Conservation (phyloP, 1,284 basidiomycete species). For the Exobasidium cylindrosporum region DNA sequence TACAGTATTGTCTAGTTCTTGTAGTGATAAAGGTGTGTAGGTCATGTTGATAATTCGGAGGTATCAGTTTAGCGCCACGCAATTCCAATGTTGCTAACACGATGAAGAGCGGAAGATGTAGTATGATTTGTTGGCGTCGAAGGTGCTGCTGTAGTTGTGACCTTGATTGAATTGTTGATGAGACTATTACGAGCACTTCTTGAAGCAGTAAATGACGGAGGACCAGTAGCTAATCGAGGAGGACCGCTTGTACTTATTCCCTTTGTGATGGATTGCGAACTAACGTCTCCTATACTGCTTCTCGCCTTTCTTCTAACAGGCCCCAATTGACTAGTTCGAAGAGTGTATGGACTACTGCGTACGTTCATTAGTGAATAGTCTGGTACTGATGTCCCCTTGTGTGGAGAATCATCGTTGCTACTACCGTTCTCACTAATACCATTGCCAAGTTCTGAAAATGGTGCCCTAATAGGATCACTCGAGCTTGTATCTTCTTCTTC, state of each 20-base stretch:
- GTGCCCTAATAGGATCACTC: background rate
- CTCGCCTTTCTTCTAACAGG: slow-evolving; percentile 7
- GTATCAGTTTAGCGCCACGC: background rate
- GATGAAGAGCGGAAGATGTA: no score
- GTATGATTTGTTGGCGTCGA: no score
- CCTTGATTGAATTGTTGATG: background rate
- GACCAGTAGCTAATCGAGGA: background rate
- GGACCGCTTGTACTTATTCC: background rate
- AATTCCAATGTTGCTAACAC: background rate
- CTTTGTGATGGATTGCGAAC: background rate
- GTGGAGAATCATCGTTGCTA: background rate
- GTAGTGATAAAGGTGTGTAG: no score
- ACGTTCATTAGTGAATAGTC: background rate
- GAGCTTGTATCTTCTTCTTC: background rate
- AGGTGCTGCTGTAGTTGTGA: background rate
- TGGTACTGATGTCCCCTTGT: background rate
- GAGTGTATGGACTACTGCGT: background rate
- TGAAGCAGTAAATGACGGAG: background rate
- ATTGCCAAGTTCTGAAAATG: background rate
- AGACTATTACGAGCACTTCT: background rate
- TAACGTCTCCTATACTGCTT: background rate
- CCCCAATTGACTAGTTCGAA: slow-evolving; percentile 3
- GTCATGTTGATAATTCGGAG: no score
- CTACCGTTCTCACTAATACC: background rate
- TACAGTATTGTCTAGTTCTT: no score